Percentiles rank a stretch among this genome's conserved stretches.
These are phyloP conservation scores for Phytophthora pinifolia DNA, from an alignment of 352 stramenopile species.

Conservation along the genomic window DNA sequence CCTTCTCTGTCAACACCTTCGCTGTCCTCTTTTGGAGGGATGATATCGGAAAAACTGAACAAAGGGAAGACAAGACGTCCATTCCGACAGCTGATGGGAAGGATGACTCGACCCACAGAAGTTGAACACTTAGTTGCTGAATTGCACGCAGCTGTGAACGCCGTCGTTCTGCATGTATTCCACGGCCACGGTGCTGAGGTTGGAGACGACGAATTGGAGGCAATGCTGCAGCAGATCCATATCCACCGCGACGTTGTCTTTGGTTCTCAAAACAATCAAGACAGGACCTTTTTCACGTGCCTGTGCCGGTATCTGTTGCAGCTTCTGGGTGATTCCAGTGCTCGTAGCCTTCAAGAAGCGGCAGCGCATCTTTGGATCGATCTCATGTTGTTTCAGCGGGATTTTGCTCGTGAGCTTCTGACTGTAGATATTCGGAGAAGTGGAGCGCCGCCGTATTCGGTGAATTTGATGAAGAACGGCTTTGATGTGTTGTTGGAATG, in stretches of 20 bases:
- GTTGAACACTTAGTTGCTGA: constrained; percentile 47
- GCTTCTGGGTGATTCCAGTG: constrained; percentile 39
- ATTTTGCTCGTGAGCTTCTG: constrained; percentile 53
- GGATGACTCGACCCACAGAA: constrained; percentile 59
- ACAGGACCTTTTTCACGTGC: constrained; percentile 67
- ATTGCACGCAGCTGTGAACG: constrained; percentile 57
- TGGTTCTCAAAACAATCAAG: constrained; percentile 47
- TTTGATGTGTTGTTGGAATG: constrained; percentile 64
- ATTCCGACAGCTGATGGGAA: constrained; percentile 48
- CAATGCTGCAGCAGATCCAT: constrained; percentile 60
- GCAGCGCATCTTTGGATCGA: constrained; percentile 67
- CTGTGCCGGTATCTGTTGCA: constrained; percentile 67
- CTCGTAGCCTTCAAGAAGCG: constrained; percentile 41
- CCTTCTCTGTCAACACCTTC: constrained; percentile 14
- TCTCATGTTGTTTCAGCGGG: constrained; percentile 58
- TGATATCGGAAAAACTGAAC: constrained; percentile 54
- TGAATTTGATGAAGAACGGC: constrained; percentile 81
- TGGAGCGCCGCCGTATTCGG: constrained; percentile 52
- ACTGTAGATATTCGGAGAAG: constrained; percentile 63
- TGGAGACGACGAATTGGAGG: constrained; percentile 47
- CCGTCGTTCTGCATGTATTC: constrained; percentile 64
- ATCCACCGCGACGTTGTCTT: constrained; percentile 60
- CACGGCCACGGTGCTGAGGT: constrained; percentile 54
- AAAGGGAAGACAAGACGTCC: constrained; percentile 57
- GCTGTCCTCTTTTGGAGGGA: constrained; percentile 42